Evolutionary conservation across 768 basidiomycete genomes (phyloP).

Genomic region (Clavulina sp.): DNA sequence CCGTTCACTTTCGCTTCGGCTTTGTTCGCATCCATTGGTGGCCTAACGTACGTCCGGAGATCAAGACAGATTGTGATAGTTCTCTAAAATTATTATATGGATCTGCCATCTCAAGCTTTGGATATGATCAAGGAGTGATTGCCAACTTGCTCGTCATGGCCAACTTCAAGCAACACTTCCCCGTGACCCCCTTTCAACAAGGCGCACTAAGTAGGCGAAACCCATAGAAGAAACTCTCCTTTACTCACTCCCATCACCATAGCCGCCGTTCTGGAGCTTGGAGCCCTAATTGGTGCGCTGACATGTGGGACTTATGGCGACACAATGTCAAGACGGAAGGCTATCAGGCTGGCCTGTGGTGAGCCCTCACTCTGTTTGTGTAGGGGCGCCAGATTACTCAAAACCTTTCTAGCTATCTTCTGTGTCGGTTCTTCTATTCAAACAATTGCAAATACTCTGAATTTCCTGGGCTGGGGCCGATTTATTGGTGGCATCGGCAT

Average conservation of each 20-base stretch:
- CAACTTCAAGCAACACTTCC: slow-evolving; percentile 53
- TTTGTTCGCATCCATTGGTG: slow-evolving; percentile 39
- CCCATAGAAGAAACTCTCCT: neutral
- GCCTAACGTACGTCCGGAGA: neutral
- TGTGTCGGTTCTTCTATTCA: slow-evolving; percentile 58
- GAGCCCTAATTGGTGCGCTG: slow-evolving; percentile 61
- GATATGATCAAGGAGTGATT: slow-evolving; percentile 75
- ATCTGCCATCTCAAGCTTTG: slow-evolving; percentile 25
- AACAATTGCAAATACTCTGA: slow-evolving; percentile 36
- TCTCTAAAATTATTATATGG: neutral
- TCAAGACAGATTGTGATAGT: neutral
- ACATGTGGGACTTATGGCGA: slow-evolving; percentile 51
- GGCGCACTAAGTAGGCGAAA: slow-evolving; percentile 52
- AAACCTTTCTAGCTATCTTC: slow-evolving; percentile 34
- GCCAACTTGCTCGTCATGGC: slow-evolving; percentile 74
- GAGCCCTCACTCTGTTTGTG: neutral
- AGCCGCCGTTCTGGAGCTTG: slow-evolving; percentile 68
- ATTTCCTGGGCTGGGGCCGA: slow-evolving; percentile 47
- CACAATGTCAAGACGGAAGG: slow-evolving; percentile 42
- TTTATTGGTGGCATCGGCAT: slow-evolving; percentile 66
- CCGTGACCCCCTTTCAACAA: slow-evolving; percentile 51
- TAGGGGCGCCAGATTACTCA: slow-evolving; percentile 13
- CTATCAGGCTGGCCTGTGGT: slow-evolving; percentile 56
- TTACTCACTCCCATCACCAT: neutral
- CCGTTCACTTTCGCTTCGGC: slow-evolving; percentile 49